Percentiles rank a stretch among this genome's conserved stretches.
These are phyloP conservation scores for Neurospora sp. DNA, from an alignment of 495 filamentous ascomycete species.

Conservation along the genomic window DNA sequence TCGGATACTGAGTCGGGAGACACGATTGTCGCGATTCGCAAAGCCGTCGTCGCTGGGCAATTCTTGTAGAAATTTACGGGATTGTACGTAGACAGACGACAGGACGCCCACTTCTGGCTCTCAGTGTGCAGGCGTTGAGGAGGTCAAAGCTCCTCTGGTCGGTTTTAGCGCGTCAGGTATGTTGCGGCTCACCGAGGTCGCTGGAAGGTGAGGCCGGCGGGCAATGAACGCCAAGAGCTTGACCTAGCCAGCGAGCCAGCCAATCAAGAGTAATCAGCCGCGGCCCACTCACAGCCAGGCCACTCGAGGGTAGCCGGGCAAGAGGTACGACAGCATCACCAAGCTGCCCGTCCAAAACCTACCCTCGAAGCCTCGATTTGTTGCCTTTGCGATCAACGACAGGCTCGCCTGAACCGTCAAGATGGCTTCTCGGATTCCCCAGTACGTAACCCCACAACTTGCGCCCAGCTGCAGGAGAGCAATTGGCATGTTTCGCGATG, in stretches of 20 bases:
- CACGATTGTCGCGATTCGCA: not conserved
- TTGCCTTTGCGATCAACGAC: constrained; percentile 11
- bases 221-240: not conserved
- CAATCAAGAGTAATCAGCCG: not conserved
- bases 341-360: not conserved
- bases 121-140: not conserved
- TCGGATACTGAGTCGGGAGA: not conserved
- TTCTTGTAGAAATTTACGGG: not conserved
- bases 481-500: constrained; percentile 13
- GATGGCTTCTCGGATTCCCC: constrained; percentile 39
- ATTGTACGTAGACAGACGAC: not conserved
- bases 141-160: not conserved
- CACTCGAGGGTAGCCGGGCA: not conserved
- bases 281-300: not conserved
- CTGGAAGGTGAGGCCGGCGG: not conserved
- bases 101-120: not conserved
- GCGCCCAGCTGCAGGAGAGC: not conserved
- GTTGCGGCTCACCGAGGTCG: not conserved
- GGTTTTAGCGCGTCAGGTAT: not conserved
- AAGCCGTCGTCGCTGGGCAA: not conserved
- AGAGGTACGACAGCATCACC: not conserved
- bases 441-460: constrained; percentile 27
- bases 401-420: constrained; percentile 25
- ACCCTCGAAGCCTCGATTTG: not conserved
- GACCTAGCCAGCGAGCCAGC: not conserved